A percentile compares a stretch with the other conserved stretches of the same genome.
Evolutionary conservation across 2,329 filamentous ascomycete genomes (phyloP).

Genomic region (Aspergillus tanneri): DNA sequence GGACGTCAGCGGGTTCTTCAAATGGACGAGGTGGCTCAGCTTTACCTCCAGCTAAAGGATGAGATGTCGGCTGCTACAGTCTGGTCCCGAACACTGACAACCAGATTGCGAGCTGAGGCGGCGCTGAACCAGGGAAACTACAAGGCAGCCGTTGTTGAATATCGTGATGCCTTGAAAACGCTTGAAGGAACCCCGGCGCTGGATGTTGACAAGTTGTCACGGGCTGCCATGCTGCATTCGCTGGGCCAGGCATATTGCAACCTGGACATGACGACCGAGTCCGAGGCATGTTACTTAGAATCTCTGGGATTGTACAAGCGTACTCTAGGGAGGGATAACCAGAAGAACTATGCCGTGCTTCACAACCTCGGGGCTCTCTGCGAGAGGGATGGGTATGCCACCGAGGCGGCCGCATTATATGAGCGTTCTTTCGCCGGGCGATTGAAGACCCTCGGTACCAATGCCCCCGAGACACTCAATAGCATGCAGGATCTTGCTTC

Average conservation of each 20-base stretch:
- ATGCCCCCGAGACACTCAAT: conserved; percentile 31
- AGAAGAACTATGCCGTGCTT: conserved; percentile 28
- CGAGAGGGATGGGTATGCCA: conserved; percentile 32
- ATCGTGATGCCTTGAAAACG: conserved; percentile 25
- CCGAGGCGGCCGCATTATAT: conserved; percentile 31
- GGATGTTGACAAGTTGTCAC: conserved; percentile 25
- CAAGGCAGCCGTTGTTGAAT: conserved; percentile 24
- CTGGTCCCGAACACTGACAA: conserved; percentile 21
- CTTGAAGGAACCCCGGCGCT: conserved; percentile 24
- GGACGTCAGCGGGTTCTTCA: conserved; percentile 32
- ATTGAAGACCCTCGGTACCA: conserved; percentile 29
- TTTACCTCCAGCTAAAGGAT: conserved; percentile 31
- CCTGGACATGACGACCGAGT: conserved; percentile 27
- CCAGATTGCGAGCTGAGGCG: conserved; percentile 24
- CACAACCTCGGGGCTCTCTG: conserved; percentile 31
- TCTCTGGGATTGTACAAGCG: conserved; percentile 30
- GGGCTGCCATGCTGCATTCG: conserved; percentile 27
- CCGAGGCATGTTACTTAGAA: conserved; percentile 30
- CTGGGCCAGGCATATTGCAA: conserved; percentile 27
- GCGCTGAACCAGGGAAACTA: conserved; percentile 24
- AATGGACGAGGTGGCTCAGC: conserved; percentile 30
- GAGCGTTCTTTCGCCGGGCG: conserved; percentile 33
- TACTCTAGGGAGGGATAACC: conserved; percentile 28
- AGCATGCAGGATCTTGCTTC: conserved; percentile 33
- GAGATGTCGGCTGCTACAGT: conserved; percentile 21